Percentiles rank a stretch among this genome's conserved stretches.
Evolutionary conservation across 2,329 filamentous ascomycete genomes (phyloP).

Genomic region (Tympanopsis confertula): DNA sequence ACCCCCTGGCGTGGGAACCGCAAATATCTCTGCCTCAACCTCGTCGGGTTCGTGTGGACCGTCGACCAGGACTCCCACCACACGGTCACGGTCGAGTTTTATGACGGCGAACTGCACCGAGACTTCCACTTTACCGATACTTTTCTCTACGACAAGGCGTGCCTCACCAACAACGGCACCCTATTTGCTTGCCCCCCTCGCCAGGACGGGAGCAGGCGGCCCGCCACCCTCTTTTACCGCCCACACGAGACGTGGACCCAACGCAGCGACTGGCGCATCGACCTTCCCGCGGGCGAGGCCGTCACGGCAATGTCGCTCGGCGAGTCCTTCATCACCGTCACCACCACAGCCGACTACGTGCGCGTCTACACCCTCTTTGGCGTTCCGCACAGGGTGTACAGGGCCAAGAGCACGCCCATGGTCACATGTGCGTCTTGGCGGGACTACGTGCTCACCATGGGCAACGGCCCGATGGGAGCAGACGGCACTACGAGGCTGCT

Average conservation of each 20-base stretch:
- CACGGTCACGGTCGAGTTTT: constrained; percentile 94
- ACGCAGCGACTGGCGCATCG: constrained; percentile 78
- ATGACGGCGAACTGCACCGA: constrained; percentile 81
- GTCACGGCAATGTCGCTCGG: constrained; percentile 82
- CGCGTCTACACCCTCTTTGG: constrained; percentile 89
- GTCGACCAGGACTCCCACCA: constrained; percentile 88
- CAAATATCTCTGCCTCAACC: constrained; percentile 77
- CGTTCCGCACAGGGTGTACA: constrained; percentile 76
- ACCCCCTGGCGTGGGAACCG: constrained; percentile 93
- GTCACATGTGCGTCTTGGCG: constrained; percentile 90
- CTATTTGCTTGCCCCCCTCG: constrained; percentile 73
- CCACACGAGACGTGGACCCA: constrained; percentile 96
- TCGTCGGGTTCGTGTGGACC: constrained; percentile 93
- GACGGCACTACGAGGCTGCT: constrained; percentile 69
- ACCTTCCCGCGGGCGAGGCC: constrained; percentile 73
- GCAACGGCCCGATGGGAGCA: constrained; percentile 74
- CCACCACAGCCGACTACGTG: constrained; percentile 77
- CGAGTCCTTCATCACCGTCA: constrained; percentile 81
- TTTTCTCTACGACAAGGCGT: constrained; percentile 91
- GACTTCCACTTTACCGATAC: constrained; percentile 98
- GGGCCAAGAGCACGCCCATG: constrained; percentile 79
- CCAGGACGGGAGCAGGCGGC: constrained; percentile 36
- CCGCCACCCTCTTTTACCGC: constrained; percentile 80
- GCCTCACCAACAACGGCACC: constrained; percentile 72
- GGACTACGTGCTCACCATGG: constrained; percentile 92